Base-by-base conservation (phyloP, 345 rosid genomes). In the Euphorbia pulcherrima region DNA sequence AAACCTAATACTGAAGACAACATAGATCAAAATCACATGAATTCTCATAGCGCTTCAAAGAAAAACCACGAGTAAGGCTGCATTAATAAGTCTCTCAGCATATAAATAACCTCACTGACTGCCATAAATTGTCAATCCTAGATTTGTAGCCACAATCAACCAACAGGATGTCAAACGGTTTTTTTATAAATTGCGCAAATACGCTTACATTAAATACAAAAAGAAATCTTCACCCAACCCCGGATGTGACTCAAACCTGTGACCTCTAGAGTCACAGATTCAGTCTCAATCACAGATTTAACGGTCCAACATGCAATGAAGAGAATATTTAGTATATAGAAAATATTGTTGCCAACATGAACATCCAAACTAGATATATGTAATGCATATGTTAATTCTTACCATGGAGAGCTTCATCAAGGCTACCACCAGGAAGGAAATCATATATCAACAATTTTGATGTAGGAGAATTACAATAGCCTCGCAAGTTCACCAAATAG, bases 391-490 rank as follows among this genome's bases (percentile, higher is more conserved):
- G 6, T 44, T 44, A 44, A 44, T 44, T 68, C 78, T 77, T 77
- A 94, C 99, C 97, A 50, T 92, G 99, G 80, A 95, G 99, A 64
- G 93, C 97, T 86, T 88, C 90, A 75, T 88, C 97, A 70, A 91
- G 96, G 83, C 89, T 94, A 70, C 97, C 99, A 65, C 99, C 99
- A 70, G 97, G 78, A 62, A 94, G 86, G 82, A 74, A 94, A 68
- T 94, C 99, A 76, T 94, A 94, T 12, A 94, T 84, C 64, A 94
- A 80, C 68, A 94, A 80, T 74, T 94, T 94, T 2, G 99, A 92
- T 24, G 87, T 82, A 24, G 99, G 90, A 52, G 99, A 91, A 69
- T 89, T 94, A 86, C 97, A 94, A 68, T 94, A 94, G 63, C 99
- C 99, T 61, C 99, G 84, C 80, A 91, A 79, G 81, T 91, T 94